A percentile compares a stretch with the other conserved stretches of the same genome.
These are phyloP conservation scores for Peronospora belbahrii DNA, from an alignment of 352 stramenopile genomes.

Conservation along the genomic window DNA sequence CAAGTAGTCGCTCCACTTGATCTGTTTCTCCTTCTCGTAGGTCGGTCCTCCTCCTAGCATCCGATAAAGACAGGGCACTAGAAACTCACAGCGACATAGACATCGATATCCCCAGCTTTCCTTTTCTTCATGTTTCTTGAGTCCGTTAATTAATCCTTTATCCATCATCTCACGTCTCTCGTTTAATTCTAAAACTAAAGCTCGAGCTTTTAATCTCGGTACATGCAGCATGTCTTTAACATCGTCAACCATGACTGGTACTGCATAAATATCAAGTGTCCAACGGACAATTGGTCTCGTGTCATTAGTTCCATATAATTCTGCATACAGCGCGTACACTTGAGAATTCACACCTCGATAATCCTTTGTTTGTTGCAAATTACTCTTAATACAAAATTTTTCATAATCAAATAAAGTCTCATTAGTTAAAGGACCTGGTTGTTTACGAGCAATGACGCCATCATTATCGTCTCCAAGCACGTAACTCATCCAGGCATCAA, in stretches of 20 bases:
- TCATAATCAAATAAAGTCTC: conserved; percentile 64
- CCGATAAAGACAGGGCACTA: conserved; percentile 62
- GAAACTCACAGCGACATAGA: conserved; percentile 65
- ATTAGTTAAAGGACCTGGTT: conserved; percentile 61
- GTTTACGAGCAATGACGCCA: conserved; percentile 34
- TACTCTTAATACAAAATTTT: conserved; percentile 55
- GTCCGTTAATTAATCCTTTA: conserved; percentile 7
- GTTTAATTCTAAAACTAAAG: conserved; percentile 55
- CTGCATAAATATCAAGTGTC: conserved; percentile 75
- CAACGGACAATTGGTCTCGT: conserved; percentile 64
- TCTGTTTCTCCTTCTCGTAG: conserved; percentile 41
- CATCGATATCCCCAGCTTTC: conserved; percentile 61
- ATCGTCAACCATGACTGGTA: conserved; percentile 72
- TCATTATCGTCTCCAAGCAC: conserved; percentile 59
- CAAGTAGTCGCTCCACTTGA: conserved; percentile 10
- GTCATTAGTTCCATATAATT: conserved; percentile 61
- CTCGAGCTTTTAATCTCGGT: conserved; percentile 50
- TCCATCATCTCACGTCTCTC: conserved; percentile 41
- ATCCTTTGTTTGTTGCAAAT: conserved; percentile 53
- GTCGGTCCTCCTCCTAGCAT: conserved; percentile 55
- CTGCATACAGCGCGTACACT: conserved; percentile 67
- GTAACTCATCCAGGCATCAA: conserved; percentile 78
- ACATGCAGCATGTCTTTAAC: conserved; percentile 62
- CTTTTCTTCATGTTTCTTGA: conserved; percentile 30
- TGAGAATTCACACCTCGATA: conserved; percentile 75